Conservation (phyloP, 805 yeast genomes). For the Saccharomycopsis babjevae region DNA sequence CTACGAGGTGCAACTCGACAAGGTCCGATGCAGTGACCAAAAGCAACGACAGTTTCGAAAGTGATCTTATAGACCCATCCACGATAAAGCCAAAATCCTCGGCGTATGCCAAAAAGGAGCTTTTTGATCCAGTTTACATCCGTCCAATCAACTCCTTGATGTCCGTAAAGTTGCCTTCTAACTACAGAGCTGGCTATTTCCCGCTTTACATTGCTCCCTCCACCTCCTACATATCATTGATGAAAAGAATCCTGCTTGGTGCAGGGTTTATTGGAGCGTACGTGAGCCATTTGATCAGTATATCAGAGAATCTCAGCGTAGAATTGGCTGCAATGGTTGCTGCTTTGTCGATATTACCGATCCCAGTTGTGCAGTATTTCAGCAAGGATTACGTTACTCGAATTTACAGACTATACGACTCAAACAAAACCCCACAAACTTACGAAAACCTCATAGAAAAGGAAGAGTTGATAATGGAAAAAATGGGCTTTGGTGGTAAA, state of each 20-base stretch:
- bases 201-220: constrained; percentile 61
- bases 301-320: constrained; percentile 44
- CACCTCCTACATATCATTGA: constrained; percentile 47
- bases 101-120: constrained; percentile 15
- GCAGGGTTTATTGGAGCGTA: constrained; percentile 51
- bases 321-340: constrained; percentile 34
- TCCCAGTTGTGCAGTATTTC: constrained; percentile 46
- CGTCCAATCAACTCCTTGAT: constrained; percentile 33
- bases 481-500: constrained; percentile 57
- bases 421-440: constrained; percentile 48
- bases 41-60: not conserved
- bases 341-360: constrained; percentile 38
- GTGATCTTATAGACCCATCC: not conserved
- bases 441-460: constrained; percentile 48
- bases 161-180: constrained; percentile 38
- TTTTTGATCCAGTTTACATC: constrained; percentile 25
- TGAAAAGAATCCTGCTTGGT: constrained; percentile 53
- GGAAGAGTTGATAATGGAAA: constrained; percentile 60
- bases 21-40: not conserved
- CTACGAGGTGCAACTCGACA: not conserved
- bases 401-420: constrained; percentile 59
- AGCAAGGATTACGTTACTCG: constrained; percentile 61
- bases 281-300: constrained; percentile 48
- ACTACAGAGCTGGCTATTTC: constrained; percentile 44
- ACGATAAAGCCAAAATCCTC: constrained; percentile 12